These are phyloP conservation scores for Carex parvula DNA, from an alignment of 176 grass and related monocot species.

Conservation along the genomic window DNA sequence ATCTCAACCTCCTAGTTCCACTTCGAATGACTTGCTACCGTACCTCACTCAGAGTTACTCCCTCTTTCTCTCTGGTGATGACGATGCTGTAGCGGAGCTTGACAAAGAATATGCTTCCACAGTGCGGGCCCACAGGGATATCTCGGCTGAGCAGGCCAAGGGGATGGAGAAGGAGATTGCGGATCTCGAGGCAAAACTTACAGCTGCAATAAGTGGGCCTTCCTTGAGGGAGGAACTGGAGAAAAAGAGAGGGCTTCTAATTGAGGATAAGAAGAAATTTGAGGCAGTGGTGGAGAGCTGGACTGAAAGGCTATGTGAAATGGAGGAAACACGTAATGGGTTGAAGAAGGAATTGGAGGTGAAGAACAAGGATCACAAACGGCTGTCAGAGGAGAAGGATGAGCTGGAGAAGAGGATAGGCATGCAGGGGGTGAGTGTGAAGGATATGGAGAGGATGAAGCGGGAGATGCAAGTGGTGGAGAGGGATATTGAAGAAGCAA, in stretches of 20 bases:
- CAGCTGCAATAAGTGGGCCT: slow-evolving; percentile 34
- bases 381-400: slow-evolving; percentile 38
- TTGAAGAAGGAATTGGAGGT: slow-evolving; percentile 53
- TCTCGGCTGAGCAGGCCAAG: not conserved
- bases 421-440: slow-evolving; percentile 49
- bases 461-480: slow-evolving; percentile 60
- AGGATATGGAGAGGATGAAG: slow-evolving; percentile 59
- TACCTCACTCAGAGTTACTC: slow-evolving; percentile 51
- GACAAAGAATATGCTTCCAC: slow-evolving; percentile 56
- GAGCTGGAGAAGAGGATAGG: slow-evolving; percentile 51
- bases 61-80: slow-evolving; percentile 47
- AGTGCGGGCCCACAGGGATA: slow-evolving; percentile 27
- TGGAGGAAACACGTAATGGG: slow-evolving; percentile 33
- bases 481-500: slow-evolving; percentile 44
- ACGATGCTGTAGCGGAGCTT: slow-evolving; percentile 40
- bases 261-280: slow-evolving; percentile 63
- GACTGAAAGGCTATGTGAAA: slow-evolving; percentile 43
- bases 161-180: slow-evolving; percentile 50
- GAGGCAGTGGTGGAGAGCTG: slow-evolving; percentile 60
- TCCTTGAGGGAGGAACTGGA: slow-evolving; percentile 38
- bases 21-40: slow-evolving; percentile 33
- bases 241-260: slow-evolving; percentile 34
- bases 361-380: slow-evolving; percentile 39
- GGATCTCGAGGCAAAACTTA: slow-evolving; percentile 38
- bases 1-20: not conserved